Base-by-base conservation (phyloP, 148 eudicot species). In the Diospyros kaki region DNA sequence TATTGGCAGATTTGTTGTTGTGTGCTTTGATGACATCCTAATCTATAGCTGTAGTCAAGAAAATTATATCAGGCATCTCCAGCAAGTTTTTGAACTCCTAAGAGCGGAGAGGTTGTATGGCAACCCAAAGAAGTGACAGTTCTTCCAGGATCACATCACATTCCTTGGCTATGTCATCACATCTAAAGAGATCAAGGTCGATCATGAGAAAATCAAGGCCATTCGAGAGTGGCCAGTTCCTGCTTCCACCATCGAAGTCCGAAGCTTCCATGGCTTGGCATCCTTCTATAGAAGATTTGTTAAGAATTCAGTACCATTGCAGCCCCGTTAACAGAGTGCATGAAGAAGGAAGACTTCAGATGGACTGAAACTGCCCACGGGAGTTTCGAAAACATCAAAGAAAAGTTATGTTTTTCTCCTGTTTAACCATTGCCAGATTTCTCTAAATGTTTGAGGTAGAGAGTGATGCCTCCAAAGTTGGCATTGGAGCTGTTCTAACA, bases 241-340 rank as follows among this genome's bases (percentile, higher is more conserved):
- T 63, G 3, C 4, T 5, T 9, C 2, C 5, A 7, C 18, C 5
- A 10, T 9, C 2, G 39, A 63, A 3, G n/a, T 63, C 3, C 3
- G 39, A 17, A 63, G 66, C 11, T 63, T 63, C 40, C 66, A 63
- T 63, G 43, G 66, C 12, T 63, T 63, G 66, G 66, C 66, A 2
- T 63, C 66, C 2, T 63, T 68, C 2, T 3, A 50, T 1, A 0
- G 69, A 3, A 6, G 51, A 2, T 69, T 38, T 13, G 18, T 69
- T 2, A 51, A 12, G 11, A 11, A 11, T 51, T 69, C 9, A 68
- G 13, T 7, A 8, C 58, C 15, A 38, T 68, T 48, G 43, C 28
- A 2, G 56, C 60, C 5, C 59, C 73, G 0, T 8, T 69, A 42
- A 40, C 38, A 12, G 60, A 51, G 1, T 4, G 17, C 53, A 12